phyloP scores from a whole-genome alignment of 257 asterid species.

The Oldenlandia corymbosa region DNA sequence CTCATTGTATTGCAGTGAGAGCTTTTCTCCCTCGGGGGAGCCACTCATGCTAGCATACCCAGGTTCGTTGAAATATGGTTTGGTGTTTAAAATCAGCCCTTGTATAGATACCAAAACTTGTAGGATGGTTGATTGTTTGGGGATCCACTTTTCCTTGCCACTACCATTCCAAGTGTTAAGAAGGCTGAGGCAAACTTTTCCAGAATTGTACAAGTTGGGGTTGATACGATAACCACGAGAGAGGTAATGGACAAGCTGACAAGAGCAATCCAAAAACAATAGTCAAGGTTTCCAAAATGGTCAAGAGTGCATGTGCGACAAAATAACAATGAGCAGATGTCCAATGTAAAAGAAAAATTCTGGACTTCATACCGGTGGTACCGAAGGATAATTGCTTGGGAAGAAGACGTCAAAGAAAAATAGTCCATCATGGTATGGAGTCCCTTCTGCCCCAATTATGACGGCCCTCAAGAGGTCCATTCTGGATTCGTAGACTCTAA shows the following conservation, averaged over 20 bases:
- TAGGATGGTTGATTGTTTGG: constrained; percentile 62
- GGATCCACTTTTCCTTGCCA: constrained; percentile 76
- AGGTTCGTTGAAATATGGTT: constrained; percentile 92
- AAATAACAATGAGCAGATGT: background rate
- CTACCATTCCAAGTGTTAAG: constrained; percentile 87
- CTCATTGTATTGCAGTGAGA: constrained; percentile 60
- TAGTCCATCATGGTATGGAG: constrained; percentile 96
- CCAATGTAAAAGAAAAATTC: background rate
- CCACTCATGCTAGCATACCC: constrained; percentile 54
- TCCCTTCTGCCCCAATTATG: constrained; percentile 92
- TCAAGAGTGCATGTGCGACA: background rate
- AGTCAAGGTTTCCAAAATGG: constrained; percentile 4
- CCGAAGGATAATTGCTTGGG: constrained; percentile 69
- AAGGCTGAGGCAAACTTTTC: constrained; percentile 95
- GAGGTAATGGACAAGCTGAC: constrained; percentile 78
- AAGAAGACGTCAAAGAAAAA: constrained; percentile 86
- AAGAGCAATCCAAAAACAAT: constrained; percentile 17
- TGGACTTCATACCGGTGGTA: constrained; percentile 71
- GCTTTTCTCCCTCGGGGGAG: constrained; percentile 46
- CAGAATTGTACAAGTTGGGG: constrained; percentile 73
- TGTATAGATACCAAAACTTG: constrained; percentile 96
- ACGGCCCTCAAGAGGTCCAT: constrained; percentile 96
- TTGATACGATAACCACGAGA: constrained; percentile 88
- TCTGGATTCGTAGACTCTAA: constrained; percentile 78
- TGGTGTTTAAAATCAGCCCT: constrained; percentile 83